phyloP scores from a whole-genome alignment of 805 yeast species.

The Maudiozyma turicensis region DNA sequence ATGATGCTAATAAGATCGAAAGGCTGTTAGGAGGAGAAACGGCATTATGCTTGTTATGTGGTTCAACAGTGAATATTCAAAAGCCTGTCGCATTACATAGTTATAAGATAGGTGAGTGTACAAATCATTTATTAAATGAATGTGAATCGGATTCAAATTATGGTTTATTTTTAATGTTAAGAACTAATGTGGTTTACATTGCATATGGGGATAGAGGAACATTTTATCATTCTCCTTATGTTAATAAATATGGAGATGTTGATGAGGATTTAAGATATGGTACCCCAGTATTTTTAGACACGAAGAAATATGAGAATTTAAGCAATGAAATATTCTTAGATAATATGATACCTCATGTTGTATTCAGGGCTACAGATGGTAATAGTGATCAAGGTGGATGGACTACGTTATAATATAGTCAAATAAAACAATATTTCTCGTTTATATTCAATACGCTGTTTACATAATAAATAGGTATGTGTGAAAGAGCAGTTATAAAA shows the following conservation, averaged over 20 bases:
- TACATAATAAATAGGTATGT: background rate
- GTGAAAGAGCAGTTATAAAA: background rate
- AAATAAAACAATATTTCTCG: background rate
- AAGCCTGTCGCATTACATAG: conserved; percentile 39
- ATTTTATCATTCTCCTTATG: conserved; percentile 72
- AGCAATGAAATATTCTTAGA: conserved; percentile 63
- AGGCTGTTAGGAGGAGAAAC: conserved; percentile 46
- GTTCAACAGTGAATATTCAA: conserved; percentile 58
- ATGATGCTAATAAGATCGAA: conserved; percentile 30
- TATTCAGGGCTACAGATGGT: conserved; percentile 73
- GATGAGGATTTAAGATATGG: conserved; percentile 65
- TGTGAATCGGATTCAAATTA: conserved; percentile 32
- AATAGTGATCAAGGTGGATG: conserved; percentile 88
- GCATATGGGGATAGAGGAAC: conserved; percentile 68
- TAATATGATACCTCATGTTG: conserved; percentile 65
- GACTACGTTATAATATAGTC: conserved; percentile 41
- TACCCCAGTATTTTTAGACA: conserved; percentile 59
- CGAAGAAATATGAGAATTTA: conserved; percentile 54
- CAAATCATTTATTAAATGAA: conserved; percentile 52
- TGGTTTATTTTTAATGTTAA: conserved; percentile 20
- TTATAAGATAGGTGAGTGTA: conserved; percentile 64
- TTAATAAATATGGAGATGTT: conserved; percentile 79
- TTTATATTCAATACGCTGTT: background rate
- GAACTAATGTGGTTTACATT: conserved; percentile 31
- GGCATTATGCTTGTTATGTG: conserved; percentile 82